phyloP scores from a whole-genome alignment of 169 alveolate species.

The Besnoitia besnoiti region DNA sequence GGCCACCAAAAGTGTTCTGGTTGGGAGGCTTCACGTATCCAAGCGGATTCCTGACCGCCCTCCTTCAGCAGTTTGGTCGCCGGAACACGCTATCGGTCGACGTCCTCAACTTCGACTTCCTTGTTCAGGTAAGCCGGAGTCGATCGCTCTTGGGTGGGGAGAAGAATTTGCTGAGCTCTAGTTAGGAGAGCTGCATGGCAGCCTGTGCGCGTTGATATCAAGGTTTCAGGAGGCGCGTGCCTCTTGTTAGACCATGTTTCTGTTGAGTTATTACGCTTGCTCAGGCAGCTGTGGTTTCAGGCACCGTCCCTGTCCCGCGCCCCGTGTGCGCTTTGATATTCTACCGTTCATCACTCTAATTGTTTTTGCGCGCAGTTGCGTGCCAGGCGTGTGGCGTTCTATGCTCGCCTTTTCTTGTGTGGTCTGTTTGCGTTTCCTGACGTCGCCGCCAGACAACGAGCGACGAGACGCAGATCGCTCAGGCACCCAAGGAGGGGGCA shows the following conservation, averaged over 20 bases:
- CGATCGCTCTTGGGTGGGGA: too few relatives aligned
- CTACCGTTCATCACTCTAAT: too few relatives aligned
- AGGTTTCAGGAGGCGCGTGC: too few relatives aligned
- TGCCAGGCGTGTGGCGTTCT: background rate
- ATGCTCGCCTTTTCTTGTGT: background rate
- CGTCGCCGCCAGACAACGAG: slow-evolving; percentile 55
- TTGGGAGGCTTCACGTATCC: slow-evolving; percentile 93
- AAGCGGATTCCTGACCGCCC: slow-evolving; percentile 93
- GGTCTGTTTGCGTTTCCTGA: background rate
- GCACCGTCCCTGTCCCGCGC: too few relatives aligned
- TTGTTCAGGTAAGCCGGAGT: slow-evolving; percentile 70
- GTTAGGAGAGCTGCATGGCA: too few relatives aligned
- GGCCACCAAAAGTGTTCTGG: slow-evolving; percentile 91
- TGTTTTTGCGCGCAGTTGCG: too few relatives aligned
- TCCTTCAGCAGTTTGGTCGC: slow-evolving; percentile 88
- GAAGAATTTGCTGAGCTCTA: too few relatives aligned
- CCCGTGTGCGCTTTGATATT: too few relatives aligned
- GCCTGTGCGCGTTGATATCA: too few relatives aligned
- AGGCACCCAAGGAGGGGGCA: slow-evolving; percentile 92
- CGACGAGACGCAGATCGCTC: slow-evolving; percentile 80
- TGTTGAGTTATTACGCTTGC: too few relatives aligned
- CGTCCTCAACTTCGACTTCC: slow-evolving; percentile 83
- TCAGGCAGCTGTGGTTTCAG: too few relatives aligned
- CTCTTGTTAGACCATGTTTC: too few relatives aligned
- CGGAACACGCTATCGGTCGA: slow-evolving; percentile 87